A percentile compares a stretch with the other conserved stretches of the same genome.
These are phyloP conservation scores for Fusarium sp. DNA, from an alignment of 2,329 filamentous ascomycete species.

Conservation along the genomic window DNA sequence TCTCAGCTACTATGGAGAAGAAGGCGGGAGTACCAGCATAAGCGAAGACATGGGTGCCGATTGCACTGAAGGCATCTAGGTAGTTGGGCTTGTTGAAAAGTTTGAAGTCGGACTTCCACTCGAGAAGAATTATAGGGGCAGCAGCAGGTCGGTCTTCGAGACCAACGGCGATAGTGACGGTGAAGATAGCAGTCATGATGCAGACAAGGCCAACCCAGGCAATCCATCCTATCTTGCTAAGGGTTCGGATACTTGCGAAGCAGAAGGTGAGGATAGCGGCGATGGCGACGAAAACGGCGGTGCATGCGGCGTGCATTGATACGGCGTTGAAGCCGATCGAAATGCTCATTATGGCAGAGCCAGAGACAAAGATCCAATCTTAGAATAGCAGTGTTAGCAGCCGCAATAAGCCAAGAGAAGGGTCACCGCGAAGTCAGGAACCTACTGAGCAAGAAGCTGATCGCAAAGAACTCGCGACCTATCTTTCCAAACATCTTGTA, in stretches of 20 bases:
- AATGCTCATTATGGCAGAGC: slow-evolving; percentile 56
- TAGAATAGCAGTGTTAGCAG: slow-evolving; percentile 3
- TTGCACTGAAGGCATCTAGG: slow-evolving; percentile 47
- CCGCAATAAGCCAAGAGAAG: neutral
- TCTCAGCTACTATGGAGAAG: slow-evolving; percentile 51
- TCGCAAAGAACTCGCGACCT: slow-evolving; percentile 57
- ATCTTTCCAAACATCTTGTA: slow-evolving; percentile 59
- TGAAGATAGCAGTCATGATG: slow-evolving; percentile 48
- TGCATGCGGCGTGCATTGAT: slow-evolving; percentile 54
- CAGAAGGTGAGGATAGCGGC: slow-evolving; percentile 47
- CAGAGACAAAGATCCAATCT: slow-evolving; percentile 50
- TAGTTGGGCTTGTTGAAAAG: slow-evolving; percentile 50
- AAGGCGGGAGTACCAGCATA: slow-evolving; percentile 54
- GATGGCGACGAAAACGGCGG: slow-evolving; percentile 55
- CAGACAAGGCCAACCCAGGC: slow-evolving; percentile 50
- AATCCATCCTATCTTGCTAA: slow-evolving; percentile 50
- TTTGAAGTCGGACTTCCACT: slow-evolving; percentile 48
- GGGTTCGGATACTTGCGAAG: slow-evolving; percentile 50
- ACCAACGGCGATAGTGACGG: slow-evolving; percentile 49
- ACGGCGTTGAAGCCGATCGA: slow-evolving; percentile 56
- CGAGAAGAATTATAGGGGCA: slow-evolving; percentile 32
- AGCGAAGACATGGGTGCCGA: slow-evolving; percentile 53
- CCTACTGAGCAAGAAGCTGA: slow-evolving; percentile 52
- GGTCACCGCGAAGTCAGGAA: neutral
- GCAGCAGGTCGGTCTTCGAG: slow-evolving; percentile 48